Percentiles rank a stretch among this genome's conserved stretches.
Conservation (phyloP, 441 rosid species). For the Metrosideros polymorpha region DNA sequence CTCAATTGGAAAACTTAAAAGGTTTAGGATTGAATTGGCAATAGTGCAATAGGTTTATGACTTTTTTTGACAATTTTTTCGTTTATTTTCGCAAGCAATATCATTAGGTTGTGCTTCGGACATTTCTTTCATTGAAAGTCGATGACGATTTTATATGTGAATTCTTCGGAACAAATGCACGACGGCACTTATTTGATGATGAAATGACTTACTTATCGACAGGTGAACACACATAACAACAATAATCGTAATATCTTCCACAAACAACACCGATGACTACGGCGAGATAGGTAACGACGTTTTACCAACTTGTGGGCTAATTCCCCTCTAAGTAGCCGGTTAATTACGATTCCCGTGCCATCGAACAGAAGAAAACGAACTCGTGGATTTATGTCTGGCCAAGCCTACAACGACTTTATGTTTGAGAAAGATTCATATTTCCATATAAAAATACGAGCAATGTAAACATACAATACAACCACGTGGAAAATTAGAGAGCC, state of each 20-base stretch:
- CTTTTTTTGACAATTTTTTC: no score
- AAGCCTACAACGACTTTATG: background rate
- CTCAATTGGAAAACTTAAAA: no score
- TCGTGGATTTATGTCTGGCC: background rate
- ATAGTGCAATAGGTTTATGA: no score
- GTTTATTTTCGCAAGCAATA: background rate
- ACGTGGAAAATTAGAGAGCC: background rate
- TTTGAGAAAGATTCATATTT: background rate
- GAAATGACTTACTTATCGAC: background rate
- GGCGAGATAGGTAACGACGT: background rate
- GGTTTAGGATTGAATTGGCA: no score
- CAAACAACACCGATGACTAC: background rate
- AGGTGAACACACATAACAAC: accelerated
- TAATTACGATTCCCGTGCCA: background rate
- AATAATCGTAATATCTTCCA: background rate
- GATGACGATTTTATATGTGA: background rate
- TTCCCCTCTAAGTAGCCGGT: background rate
- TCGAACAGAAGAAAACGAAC: background rate
- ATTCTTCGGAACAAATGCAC: no score
- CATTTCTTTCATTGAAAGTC: background rate
- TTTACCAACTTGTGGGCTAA: background rate
- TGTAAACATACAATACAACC: background rate
- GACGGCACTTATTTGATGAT: background rate
- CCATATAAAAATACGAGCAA: background rate
- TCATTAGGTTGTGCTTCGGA: background rate